Conservation (phyloP, 352 stramenopile species). For the Phytophthora melonis region DNA sequence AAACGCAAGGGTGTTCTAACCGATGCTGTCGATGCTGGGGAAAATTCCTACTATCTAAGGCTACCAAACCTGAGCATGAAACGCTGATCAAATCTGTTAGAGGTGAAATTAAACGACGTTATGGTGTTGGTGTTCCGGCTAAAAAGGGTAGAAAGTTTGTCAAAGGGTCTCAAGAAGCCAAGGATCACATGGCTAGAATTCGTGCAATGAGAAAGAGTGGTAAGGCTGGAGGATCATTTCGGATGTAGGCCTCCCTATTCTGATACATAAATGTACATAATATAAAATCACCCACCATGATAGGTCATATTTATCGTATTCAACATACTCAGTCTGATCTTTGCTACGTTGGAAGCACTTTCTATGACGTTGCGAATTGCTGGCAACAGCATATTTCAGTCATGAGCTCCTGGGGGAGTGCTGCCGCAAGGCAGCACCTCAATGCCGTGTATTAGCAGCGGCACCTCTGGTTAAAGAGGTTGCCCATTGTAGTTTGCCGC, state of each 20-base stretch:
- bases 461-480: background rate
- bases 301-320: too few relatives aligned
- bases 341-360: too few relatives aligned
- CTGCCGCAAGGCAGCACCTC: background rate
- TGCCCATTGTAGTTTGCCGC: constrained; percentile 1
- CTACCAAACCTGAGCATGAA: background rate
- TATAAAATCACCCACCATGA: too few relatives aligned
- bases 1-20: too few relatives aligned
- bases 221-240: background rate
- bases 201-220: background rate
- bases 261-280: too few relatives aligned
- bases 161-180: background rate
- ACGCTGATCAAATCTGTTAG: background rate
- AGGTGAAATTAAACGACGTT: background rate
- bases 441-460: background rate
- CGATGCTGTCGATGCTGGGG: too few relatives aligned
- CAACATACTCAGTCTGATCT: too few relatives aligned
- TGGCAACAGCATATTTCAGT: too few relatives aligned
- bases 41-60: background rate
- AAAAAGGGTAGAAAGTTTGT: background rate
- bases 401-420: background rate
- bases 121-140: background rate
- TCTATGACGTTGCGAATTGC: too few relatives aligned
- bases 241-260: too few relatives aligned
- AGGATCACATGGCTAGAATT: background rate